phyloP scores from a whole-genome alignment of 2,329 filamentous ascomycete species.

The Coniochaeta sp. region DNA sequence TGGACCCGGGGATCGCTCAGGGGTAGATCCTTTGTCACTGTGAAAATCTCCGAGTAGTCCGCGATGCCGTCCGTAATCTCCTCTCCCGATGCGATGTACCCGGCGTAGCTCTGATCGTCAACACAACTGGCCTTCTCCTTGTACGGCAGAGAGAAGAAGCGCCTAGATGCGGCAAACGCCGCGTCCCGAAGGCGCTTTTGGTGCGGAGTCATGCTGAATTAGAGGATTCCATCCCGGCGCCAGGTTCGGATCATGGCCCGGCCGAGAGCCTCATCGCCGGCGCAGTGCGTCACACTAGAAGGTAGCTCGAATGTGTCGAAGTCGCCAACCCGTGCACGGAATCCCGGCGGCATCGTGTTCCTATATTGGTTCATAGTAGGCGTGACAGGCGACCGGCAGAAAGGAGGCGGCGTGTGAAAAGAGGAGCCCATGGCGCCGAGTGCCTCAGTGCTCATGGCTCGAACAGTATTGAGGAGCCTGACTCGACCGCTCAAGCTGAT shows the following conservation, averaged over 20 bases:
- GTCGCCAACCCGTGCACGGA: conserved; percentile 18
- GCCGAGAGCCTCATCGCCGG: conserved; percentile 26
- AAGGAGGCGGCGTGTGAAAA: neutral
- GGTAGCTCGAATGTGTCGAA: conserved; percentile 36
- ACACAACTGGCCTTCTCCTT: conserved; percentile 32
- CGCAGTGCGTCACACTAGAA: conserved; percentile 22
- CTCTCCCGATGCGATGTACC: conserved; percentile 42
- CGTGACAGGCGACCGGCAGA: neutral
- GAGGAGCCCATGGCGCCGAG: neutral
- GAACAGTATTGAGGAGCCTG: neutral
- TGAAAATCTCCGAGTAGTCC: conserved; percentile 46
- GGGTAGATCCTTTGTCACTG: conserved; percentile 39
- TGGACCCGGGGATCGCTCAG: conserved; percentile 28
- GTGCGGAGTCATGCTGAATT: conserved; percentile 29
- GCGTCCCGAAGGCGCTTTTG: conserved; percentile 26
- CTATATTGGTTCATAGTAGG: neutral
- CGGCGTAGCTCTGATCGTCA: conserved; percentile 35
- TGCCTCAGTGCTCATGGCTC: neutral
- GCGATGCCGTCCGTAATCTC: conserved; percentile 39
- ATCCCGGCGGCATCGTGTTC: conserved; percentile 20
- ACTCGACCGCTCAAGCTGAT: neutral
- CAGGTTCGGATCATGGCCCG: conserved; percentile 32
- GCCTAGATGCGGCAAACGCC: conserved; percentile 26
- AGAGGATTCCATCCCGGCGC: conserved; percentile 36
- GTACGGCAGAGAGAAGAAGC: conserved; percentile 29